Evolutionary conservation across 2,329 filamentous ascomycete genomes (phyloP).

Genomic region (Phialemoniopsis sp.): DNA sequence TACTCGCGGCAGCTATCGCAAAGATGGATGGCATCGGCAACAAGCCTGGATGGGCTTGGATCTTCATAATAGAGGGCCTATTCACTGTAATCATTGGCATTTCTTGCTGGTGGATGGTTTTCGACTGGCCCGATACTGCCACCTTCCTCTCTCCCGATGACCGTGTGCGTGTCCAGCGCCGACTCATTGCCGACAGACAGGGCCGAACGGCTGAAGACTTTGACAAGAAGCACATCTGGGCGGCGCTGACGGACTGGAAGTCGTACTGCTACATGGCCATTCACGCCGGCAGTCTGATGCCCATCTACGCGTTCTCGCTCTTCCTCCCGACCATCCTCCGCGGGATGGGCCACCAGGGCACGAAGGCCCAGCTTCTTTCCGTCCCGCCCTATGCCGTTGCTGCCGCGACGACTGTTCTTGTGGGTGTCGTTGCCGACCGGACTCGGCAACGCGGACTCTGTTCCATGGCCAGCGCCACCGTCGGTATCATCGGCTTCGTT

Average conservation of each 20-base stretch:
- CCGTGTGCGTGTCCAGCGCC: constrained; percentile 64
- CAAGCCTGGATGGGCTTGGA: constrained; percentile 58
- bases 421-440: constrained; percentile 25
- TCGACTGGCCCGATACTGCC: constrained; percentile 77
- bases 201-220: constrained; percentile 71
- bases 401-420: constrained; percentile 21
- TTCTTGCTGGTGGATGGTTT: constrained; percentile 70
- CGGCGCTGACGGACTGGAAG: constrained; percentile 77
- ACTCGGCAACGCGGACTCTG: constrained; percentile 19
- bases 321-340: constrained; percentile 79
- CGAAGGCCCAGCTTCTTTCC: constrained; percentile 50
- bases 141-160: constrained; percentile 68
- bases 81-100: constrained; percentile 66
- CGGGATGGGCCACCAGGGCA: constrained; percentile 33
- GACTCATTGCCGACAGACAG: constrained; percentile 69
- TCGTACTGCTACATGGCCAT: constrained; percentile 71
- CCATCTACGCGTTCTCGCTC: constrained; percentile 71
- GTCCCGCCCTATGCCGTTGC: constrained; percentile 26
- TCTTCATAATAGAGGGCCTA: constrained; percentile 67
- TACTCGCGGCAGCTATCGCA: constrained; percentile 68
- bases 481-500: constrained; percentile 53
- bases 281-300: constrained; percentile 72
- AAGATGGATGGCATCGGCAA: constrained; percentile 63
- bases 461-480: constrained; percentile 18
- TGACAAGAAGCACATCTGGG: constrained; percentile 67